phyloP scores from a whole-genome alignment of 1,284 basidiomycete species.

The Leucoagaricus sp. region DNA sequence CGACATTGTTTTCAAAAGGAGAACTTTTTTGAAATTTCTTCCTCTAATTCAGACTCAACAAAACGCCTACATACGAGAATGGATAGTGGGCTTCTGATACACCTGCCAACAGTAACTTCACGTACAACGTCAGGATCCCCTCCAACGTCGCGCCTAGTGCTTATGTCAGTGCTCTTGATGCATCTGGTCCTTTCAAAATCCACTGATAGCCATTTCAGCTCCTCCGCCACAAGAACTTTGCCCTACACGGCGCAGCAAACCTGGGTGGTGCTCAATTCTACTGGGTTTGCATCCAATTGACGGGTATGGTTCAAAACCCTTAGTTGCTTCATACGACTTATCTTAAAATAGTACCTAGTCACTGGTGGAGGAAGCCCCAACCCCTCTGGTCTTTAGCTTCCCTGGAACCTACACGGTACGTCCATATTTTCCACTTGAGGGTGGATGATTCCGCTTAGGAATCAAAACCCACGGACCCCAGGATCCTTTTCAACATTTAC shows the following conservation, averaged over 20 bases:
- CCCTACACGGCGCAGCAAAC: slow-evolving; percentile 34
- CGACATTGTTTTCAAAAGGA: not conserved
- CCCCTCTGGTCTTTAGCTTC: slow-evolving; percentile 38
- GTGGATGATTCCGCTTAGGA: not conserved
- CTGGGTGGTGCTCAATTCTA: slow-evolving; percentile 39
- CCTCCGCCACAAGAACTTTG: slow-evolving; percentile 38
- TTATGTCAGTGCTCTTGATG: slow-evolving; percentile 27
- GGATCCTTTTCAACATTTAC: slow-evolving; percentile 37
- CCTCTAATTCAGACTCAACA: slow-evolving; percentile 30
- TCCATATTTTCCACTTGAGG: not conserved
- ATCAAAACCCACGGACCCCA: slow-evolving; percentile 31
- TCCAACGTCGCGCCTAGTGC: slow-evolving; percentile 34
- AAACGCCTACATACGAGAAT: slow-evolving; percentile 31
- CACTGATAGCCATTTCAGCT: slow-evolving; percentile 18
- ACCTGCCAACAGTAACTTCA: slow-evolving; percentile 33
- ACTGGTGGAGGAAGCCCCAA: slow-evolving; percentile 35
- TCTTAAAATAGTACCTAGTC: slow-evolving; percentile 19
- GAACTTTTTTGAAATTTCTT: not conserved
- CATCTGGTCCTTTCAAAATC: not conserved
- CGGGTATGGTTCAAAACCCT: slow-evolving; percentile 14
- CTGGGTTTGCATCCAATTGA: slow-evolving; percentile 24
- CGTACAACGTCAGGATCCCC: slow-evolving; percentile 35
- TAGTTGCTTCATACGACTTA: not conserved
- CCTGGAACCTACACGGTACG: slow-evolving; percentile 34
- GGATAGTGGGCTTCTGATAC: slow-evolving; percentile 37